Evolutionary conservation across 495 filamentous ascomycete species (phyloP).

Genomic region (Penicillium mononematosum): DNA sequence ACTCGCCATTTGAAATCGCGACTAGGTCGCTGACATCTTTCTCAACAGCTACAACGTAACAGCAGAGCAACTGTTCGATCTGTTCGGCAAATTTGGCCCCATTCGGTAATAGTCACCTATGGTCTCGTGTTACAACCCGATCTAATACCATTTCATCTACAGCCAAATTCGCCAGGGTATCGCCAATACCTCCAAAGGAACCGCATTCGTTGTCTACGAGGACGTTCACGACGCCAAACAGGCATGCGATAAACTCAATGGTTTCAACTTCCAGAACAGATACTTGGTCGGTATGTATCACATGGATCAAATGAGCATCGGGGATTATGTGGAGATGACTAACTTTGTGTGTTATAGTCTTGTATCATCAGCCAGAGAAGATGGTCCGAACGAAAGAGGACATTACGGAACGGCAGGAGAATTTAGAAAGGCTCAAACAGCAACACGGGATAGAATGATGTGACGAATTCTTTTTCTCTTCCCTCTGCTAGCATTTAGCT

Average conservation of each 20-base stretch:
- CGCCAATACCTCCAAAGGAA: slow-evolving; percentile 95
- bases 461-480: slow-evolving; percentile 35
- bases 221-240: slow-evolving; percentile 99
- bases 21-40: slow-evolving; percentile 15
- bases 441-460: slow-evolving; percentile 97
- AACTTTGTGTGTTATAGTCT: slow-evolving; percentile 54
- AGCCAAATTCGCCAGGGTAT: slow-evolving; percentile 99
- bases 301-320: not conserved
- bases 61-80: slow-evolving; percentile 88
- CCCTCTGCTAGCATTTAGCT: slow-evolving; percentile 43
- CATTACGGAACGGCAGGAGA: slow-evolving; percentile 88
- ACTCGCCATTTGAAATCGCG: not conserved
- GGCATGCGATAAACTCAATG: slow-evolving; percentile 98
- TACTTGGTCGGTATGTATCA: slow-evolving; percentile 89
- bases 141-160: slow-evolving; percentile 32
- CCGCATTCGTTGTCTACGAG: slow-evolving; percentile 98
- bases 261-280: slow-evolving; percentile 99
- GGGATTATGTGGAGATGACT: slow-evolving; percentile 3
- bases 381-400: slow-evolving; percentile 92
- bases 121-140: slow-evolving; percentile 1
- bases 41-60: slow-evolving; percentile 84
- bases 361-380: slow-evolving; percentile 99
- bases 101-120: slow-evolving; percentile 63
- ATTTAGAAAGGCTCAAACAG: slow-evolving; percentile 95
- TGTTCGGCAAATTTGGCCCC: slow-evolving; percentile 92